Conservation (phyloP, 2,329 filamentous ascomycete species). For the Xylariaceae sp. region DNA sequence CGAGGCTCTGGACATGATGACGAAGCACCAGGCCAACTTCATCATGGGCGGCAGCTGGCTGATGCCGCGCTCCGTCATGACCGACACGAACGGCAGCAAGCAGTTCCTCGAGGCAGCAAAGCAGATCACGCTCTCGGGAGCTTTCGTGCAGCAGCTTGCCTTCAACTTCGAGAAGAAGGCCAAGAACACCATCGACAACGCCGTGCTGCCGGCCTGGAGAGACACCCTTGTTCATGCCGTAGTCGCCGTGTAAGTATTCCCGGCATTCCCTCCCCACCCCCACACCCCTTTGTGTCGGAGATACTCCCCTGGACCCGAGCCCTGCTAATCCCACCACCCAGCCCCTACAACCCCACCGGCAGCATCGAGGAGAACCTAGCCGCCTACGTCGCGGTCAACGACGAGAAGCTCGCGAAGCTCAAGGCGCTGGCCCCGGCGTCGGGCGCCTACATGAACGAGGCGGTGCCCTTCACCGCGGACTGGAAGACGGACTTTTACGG, state of each 20-base stretch:
- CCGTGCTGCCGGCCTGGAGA: slow-evolving; percentile 36
- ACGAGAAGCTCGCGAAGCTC: slow-evolving; percentile 27
- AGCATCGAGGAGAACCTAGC: slow-evolving; percentile 24
- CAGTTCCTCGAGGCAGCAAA: slow-evolving; percentile 11
- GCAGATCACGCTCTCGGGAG: slow-evolving; percentile 29
- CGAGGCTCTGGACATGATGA: slow-evolving; percentile 1
- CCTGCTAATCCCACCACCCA: slow-evolving; percentile 4
- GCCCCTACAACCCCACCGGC: slow-evolving; percentile 29
- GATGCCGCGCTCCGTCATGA: slow-evolving; percentile 2
- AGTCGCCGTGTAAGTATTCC: slow-evolving; percentile 15
- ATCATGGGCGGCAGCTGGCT: slow-evolving; percentile 6
- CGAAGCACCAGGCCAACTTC: slow-evolving; percentile 4
- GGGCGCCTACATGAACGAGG: slow-evolving; percentile 23
- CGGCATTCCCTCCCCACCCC: too few species aligned
- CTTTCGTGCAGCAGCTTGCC: slow-evolving; percentile 27
- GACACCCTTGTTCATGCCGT: slow-evolving; percentile 28
- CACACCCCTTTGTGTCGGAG: too few species aligned
- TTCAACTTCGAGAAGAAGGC: slow-evolving; percentile 24
- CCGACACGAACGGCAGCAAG: neutral
- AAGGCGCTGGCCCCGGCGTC: slow-evolving; percentile 35
- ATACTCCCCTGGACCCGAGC: neutral
- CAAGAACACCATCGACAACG: slow-evolving; percentile 21
- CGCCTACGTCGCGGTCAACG: slow-evolving; percentile 26
- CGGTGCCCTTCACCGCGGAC: slow-evolving; percentile 35
- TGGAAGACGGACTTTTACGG: slow-evolving; percentile 44